Base-by-base conservation (phyloP, 2,329 filamentous ascomycete genomes). In the Phialophora tarda region DNA sequence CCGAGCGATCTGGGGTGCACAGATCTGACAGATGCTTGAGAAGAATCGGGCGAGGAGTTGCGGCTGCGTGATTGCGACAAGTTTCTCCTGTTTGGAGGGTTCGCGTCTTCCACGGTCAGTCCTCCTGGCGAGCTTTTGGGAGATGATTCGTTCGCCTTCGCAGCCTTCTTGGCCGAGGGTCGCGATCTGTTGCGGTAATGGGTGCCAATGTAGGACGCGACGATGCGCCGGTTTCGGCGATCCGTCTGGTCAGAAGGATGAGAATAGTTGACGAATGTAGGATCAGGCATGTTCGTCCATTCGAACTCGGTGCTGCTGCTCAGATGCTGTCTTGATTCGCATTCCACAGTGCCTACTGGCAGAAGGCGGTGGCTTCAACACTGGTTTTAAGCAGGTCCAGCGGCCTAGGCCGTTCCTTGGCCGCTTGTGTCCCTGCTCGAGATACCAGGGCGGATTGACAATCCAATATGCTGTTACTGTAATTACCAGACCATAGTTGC, bases 251-350 rank as follows among this genome's bases (percentile, higher is more conserved):
- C 51, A 10, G 38, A 44, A 3, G 64, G 64, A 38, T 66, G 59
- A 7, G 64, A 51, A 63, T 66, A 66, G 51, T 63, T 66, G 59
- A 66, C 41, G 38, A 66, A 63, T 21, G 54, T 48, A 38, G 55
- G 44, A 12, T 62, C 14, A 32, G 60, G 50, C 60, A 62, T 56
- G 12, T 26, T 44, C 1, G 11, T 23, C 24, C 34, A n/a, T 8
- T 5, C 17, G 10, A 4, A 23, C 12, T 24, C 21, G 34, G 17
- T 17, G 34, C 12, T 17, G 34, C 12, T 38, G 34, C 14, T 14
- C 34, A 17, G 11, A 14, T 38, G 3, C 12, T 38, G 12, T 5
- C 34, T 38, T 41, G 14, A 17, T 17, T 41, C 12, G 14, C 34
- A 17, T 41, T 38, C 4, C 34, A 38, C 12, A 17, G 1, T 17